Evolutionary conservation across 129 eudicot species (phyloP).

Genomic region (Arctium minus): DNA sequence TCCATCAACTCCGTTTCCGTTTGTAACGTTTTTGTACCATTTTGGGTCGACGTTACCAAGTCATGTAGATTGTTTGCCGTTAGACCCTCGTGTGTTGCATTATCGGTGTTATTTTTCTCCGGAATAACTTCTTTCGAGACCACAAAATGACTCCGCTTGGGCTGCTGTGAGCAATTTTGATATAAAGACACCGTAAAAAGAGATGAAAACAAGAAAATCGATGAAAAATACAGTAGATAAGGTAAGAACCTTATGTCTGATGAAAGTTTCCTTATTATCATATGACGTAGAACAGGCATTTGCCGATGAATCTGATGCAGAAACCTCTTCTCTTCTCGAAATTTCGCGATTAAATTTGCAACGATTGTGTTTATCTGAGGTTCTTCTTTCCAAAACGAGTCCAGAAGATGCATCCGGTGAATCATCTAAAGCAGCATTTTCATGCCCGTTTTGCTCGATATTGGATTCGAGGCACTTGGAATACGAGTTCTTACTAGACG

Average conservation of each 20-base stretch:
- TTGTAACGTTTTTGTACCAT: slow-evolving; percentile 25
- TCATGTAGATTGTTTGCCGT: slow-evolving; percentile 22
- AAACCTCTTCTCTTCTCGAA: slow-evolving; percentile 33
- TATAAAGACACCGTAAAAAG: neutral
- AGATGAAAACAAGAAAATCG: neutral
- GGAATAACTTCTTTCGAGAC: slow-evolving; percentile 30
- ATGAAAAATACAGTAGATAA: neutral
- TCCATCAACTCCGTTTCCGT: slow-evolving; percentile 17
- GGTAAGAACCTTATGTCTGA: slow-evolving; percentile 45
- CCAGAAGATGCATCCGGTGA: slow-evolving; percentile 20
- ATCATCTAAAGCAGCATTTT: slow-evolving; percentile 23
- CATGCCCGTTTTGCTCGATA: slow-evolving; percentile 32
- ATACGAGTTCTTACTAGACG: slow-evolving; percentile 24
- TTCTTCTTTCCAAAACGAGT: slow-evolving; percentile 30
- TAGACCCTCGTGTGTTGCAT: slow-evolving; percentile 11
- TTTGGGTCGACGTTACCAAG: slow-evolving; percentile 21
- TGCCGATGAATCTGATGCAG: slow-evolving; percentile 19
- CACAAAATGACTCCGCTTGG: slow-evolving; percentile 26
- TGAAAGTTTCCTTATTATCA: slow-evolving; percentile 32
- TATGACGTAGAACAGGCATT: slow-evolving; percentile 40
- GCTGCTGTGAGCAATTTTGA: slow-evolving; percentile 7
- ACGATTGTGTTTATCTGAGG: slow-evolving; percentile 39
- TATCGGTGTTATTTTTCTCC: slow-evolving; percentile 22
- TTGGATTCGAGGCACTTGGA: slow-evolving; percentile 22
- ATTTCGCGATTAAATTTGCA: slow-evolving; percentile 40